phyloP scores from a whole-genome alignment of 2,329 filamentous ascomycete species.

The Pezicula neosporulosa region DNA sequence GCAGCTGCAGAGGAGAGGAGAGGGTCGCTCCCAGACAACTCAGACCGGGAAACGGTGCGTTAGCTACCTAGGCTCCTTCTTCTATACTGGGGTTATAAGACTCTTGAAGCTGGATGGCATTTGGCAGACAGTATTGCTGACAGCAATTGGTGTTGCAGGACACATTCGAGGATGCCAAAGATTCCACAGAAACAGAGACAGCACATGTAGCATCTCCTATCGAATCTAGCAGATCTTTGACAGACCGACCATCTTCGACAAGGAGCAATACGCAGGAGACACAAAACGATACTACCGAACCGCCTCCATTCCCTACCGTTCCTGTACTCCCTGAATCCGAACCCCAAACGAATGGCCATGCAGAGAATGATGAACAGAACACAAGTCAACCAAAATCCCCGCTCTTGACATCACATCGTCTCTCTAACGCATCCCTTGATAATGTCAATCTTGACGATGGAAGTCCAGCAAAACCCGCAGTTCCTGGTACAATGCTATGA shows the following conservation, averaged over 20 bases:
- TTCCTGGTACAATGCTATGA: background rate
- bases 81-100: conserved; percentile 15
- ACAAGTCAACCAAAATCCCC: conserved; percentile 42
- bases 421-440: conserved; percentile 56
- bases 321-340: conserved; percentile 13
- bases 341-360: conserved; percentile 23
- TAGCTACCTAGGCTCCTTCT: background rate
- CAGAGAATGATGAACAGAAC: conserved; percentile 21
- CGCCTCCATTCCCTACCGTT: conserved; percentile 15
- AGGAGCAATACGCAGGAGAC: conserved; percentile 22
- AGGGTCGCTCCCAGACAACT: conserved; percentile 9
- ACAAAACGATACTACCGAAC: conserved; percentile 21
- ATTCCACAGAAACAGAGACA: conserved; percentile 35
- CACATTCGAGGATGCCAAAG: conserved; percentile 79
- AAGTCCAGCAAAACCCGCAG: conserved; percentile 4
- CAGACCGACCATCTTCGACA: conserved; percentile 34
- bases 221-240: conserved; percentile 29
- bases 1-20: conserved; percentile 6
- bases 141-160: conserved; percentile 45
- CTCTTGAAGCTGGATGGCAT: conserved; percentile 6
- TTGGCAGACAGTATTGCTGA: conserved; percentile 7
- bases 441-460: conserved; percentile 60
- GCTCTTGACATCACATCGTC: conserved; percentile 39
- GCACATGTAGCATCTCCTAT: conserved; percentile 12
- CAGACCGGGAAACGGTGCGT: conserved; percentile 18